Evolutionary conservation across 2,329 filamentous ascomycete genomes (phyloP), one percentile per base, ranked within the genome.

Genomic region (Epichloe sibirici): DNA sequence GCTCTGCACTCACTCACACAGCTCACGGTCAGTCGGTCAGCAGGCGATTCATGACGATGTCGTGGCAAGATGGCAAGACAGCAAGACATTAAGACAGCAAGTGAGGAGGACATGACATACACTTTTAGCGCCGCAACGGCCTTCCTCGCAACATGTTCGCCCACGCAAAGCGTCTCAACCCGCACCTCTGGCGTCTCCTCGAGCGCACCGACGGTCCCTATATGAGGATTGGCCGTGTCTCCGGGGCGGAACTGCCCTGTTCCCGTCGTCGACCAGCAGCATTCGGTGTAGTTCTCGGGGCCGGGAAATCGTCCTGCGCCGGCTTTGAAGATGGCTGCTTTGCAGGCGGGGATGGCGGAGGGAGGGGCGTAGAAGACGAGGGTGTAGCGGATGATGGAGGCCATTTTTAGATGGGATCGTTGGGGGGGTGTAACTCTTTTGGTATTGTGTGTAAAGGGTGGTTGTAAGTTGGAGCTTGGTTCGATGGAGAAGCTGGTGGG

Each of bases 221-320:
- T 80, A 59, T 80, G 68, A 3, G 84, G 84, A 47, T 82, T 82
- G 1, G 84, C 81, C 0, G 70, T 64, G 51, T 73, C 72, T 0
- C 79, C 80, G 0, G 83, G 83, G 0, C 79, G 75, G 64, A 87
- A 88, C 61, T 87, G 83, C 0, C 82, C 82, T 0, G 70, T 79
- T 4, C 84, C 85, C 4, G 66, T 56, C 0, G 69, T 65, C 5
- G 69, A 66, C 69, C 71, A 82, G 63, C 73, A 74, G 62, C 71
- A 75, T 58, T 82, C 76, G 25, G 74, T 77, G 60, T 81, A 81
- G 58, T 72, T 72, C n/a, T 74, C 74, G 1, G 69, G 60, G 66
- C 17, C 17, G 17, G 17, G 17, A 21, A 21, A 21, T 21, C 17
- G 17, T 21, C 17, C 17, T 21, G 17, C 17, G 17, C 17, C 17